phyloP scores from a whole-genome alignment of 495 filamentous ascomycete species.

The Aspergillus heteromorphus region DNA sequence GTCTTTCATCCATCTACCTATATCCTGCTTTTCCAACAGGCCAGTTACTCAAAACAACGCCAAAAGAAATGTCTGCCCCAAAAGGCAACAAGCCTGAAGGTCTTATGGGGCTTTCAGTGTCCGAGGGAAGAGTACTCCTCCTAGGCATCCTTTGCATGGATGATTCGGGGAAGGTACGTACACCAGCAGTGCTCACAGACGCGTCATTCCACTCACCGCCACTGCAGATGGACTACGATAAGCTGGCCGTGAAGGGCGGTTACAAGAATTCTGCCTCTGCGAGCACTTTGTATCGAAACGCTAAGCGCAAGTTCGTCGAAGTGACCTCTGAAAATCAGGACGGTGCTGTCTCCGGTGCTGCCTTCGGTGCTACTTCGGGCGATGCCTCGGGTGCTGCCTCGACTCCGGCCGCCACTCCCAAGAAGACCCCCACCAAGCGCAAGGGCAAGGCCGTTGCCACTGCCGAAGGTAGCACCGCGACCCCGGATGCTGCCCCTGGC shows the following conservation, averaged over 20 bases:
- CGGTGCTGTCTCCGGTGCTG: neutral
- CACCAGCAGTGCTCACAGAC: too few species aligned
- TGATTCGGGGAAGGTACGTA: conserved; percentile 17
- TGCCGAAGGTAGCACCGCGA: neutral
- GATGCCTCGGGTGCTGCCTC: neutral
- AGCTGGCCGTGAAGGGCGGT: conserved; percentile 26
- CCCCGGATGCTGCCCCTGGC: neutral
- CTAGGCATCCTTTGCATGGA: conserved; percentile 18
- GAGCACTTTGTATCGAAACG: conserved; percentile 17
- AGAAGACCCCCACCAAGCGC: conserved; percentile 16
- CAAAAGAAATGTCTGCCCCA: conserved; percentile 10
- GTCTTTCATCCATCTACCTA: neutral
- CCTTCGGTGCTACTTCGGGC: neutral
- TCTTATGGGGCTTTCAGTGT: conserved; percentile 14
- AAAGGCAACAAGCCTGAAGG: conserved; percentile 13
- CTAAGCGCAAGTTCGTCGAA: conserved; percentile 23
- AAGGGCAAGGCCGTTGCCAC: conserved; percentile 3
- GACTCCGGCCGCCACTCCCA: conserved; percentile 10
- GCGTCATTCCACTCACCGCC: too few species aligned
- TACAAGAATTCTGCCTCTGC: conserved; percentile 35
- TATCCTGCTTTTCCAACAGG: neutral
- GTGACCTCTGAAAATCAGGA: neutral
- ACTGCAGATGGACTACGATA: conserved; percentile 34
- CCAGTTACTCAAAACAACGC: neutral
- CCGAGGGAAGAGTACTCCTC: conserved; percentile 20